Conservation (phyloP, 805 yeast genomes). For the Sugiyamaella valdiviana region DNA sequence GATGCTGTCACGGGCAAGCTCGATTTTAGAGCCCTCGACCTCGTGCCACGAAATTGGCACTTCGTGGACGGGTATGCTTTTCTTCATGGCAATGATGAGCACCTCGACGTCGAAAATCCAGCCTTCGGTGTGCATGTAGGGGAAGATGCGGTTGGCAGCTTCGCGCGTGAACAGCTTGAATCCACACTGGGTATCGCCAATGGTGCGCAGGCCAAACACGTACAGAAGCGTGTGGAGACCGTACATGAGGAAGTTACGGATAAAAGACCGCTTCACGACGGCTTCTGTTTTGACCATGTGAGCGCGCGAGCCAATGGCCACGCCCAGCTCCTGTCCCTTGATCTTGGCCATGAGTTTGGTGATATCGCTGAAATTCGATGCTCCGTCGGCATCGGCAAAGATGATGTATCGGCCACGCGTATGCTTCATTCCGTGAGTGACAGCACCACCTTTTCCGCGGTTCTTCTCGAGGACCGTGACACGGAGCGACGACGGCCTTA, state of each 20-base stretch:
- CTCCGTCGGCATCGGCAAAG: constrained; percentile 98
- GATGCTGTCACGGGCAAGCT: constrained; percentile 81
- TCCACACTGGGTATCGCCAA: constrained; percentile 96
- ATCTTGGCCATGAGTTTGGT: constrained; percentile 44
- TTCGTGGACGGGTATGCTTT: constrained; percentile 61
- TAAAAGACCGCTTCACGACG: constrained; percentile 84
- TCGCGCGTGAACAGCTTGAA: constrained; percentile 80
- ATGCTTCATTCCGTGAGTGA: constrained; percentile 81
- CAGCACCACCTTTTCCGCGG: constrained; percentile 97
- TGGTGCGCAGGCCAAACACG: constrained; percentile 78
- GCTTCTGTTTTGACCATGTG: constrained; percentile 96
- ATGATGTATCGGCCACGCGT: constrained; percentile 66
- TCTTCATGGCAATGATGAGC: constrained; percentile 69
- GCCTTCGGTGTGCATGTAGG: constrained; percentile 90
- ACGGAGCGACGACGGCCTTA: constrained; percentile 56
- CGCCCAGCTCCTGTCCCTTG: constrained; percentile 32
- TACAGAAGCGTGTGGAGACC: constrained; percentile 81
- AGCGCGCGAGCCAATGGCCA: constrained; percentile 90
- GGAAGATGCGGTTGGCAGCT: constrained; percentile 64
- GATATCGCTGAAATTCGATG: constrained; percentile 73
- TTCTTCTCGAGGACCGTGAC: constrained; percentile 66
- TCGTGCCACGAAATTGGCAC: constrained; percentile 95
- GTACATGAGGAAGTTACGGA: constrained; percentile 89
- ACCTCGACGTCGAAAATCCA: constrained; percentile 98
- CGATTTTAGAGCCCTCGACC: constrained; percentile 91